phyloP scores from a whole-genome alignment of 768 basidiomycete genomes.

The Suillus brevipes region DNA sequence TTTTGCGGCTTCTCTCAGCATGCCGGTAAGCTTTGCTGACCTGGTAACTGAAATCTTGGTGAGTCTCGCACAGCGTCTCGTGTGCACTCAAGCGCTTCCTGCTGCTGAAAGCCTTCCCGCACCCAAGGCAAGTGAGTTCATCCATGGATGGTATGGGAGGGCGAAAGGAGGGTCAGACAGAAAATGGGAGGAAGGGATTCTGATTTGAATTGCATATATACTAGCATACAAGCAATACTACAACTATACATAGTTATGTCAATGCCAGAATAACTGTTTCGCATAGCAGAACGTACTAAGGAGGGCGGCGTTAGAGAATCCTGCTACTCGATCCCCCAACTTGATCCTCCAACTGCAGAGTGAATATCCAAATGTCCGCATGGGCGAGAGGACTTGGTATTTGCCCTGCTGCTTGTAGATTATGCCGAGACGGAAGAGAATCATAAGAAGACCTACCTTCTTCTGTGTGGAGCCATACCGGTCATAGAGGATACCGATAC shows the following conservation, averaged over 20 bases:
- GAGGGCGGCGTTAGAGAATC: too few species aligned
- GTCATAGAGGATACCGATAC: slow-evolving; percentile 98
- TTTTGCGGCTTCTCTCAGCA: not conserved
- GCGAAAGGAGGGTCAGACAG: not conserved
- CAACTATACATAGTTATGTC: too few species aligned
- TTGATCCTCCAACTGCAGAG: too few species aligned
- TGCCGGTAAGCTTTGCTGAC: not conserved
- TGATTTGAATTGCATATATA: too few species aligned
- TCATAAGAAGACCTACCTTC: slow-evolving; percentile 78
- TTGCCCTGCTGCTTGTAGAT: slow-evolving; percentile 99
- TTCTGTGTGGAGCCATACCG: slow-evolving; percentile 98
- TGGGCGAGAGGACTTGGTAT: too few species aligned
- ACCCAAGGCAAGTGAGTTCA: slow-evolving; percentile 1
- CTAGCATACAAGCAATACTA: too few species aligned
- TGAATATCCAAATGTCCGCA: too few species aligned
- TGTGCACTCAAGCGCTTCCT: slow-evolving; percentile 2
- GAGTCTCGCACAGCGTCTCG: not conserved
- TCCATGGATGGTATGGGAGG: not conserved
- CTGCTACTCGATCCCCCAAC: too few species aligned
- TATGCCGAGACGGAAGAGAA: slow-evolving; percentile 95
- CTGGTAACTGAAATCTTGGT: not conserved
- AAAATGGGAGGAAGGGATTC: not conserved
- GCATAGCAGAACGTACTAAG: too few species aligned
- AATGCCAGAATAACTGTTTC: too few species aligned
- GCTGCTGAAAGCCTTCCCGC: slow-evolving; percentile 7